Base-by-base conservation (phyloP, 2,329 filamentous ascomycete species). In the Onygenales sp. region DNA sequence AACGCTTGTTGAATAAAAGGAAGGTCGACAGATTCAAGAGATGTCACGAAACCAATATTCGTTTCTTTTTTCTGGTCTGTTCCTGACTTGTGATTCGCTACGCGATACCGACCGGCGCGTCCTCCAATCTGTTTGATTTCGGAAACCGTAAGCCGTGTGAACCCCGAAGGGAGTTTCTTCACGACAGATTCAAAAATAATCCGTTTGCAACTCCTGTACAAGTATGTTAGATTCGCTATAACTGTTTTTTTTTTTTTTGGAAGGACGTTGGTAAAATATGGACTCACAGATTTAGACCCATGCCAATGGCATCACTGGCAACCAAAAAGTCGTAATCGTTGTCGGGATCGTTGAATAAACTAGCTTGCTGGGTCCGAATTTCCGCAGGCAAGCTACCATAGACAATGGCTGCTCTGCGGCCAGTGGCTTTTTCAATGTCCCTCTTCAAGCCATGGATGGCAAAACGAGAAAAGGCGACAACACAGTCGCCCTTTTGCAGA, bases 291-390 rank as follows among this genome's bases (percentile, higher is more conserved):
- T 98, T 98, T 21, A 98, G 74, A 1, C 94, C 93, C 92, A 98
- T 97, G 39, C 93, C 93, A 57, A 98, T 92, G 46, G 93, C 93
- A 70, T 96, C 90, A 61, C 89, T 96, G 7, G 94, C 93, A 31
- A 93, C 91, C 5, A 98, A 76, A 61, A 84, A 94, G 66, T 98
- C 93, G 65, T 96, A 98, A 55, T 96, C 91, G 66, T 94, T 98
- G 65, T 95, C 71, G 0, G 90, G 91, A 58, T 97, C 88, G 65
- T 98, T 98, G 77, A 98, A 98, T 0, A 97, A 76, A 13, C 83
- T 83, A 0, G 93, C 93, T 71, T 98, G 93, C 65, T 92, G 84
- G 2, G 90, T 89, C 57, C 93, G 82, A 42, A 92, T 95, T 67
- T 98, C 93, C 1, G 93, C 92, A 0, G 93, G 93, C 43, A 98